These are phyloP conservation scores for Ricinus communis DNA, from an alignment of 345 rosid genomes.

Conservation along the genomic window DNA sequence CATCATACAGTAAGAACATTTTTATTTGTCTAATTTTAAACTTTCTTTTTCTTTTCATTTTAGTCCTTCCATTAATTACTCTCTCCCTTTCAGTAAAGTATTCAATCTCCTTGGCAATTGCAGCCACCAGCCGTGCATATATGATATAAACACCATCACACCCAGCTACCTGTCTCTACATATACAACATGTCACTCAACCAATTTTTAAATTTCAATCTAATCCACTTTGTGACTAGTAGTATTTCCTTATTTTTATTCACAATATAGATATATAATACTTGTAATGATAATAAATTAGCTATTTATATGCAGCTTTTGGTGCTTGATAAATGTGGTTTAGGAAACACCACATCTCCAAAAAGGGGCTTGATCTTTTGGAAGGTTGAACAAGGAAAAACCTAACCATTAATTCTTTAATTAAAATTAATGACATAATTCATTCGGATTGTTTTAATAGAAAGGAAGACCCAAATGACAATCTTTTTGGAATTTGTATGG, in stretches of 20 bases:
- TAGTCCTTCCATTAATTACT: too few species aligned
- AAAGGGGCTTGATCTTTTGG: conserved; percentile 13
- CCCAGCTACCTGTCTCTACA: conserved; percentile 2
- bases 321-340: conserved; percentile 1
- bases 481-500: conserved; percentile 20
- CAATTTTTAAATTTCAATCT: background rate
- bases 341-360: conserved; percentile 8
- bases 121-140: conserved; percentile 12
- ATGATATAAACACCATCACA: background rate
- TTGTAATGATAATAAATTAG: background rate
- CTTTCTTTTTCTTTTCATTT: too few species aligned
- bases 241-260: conserved; percentile 11
- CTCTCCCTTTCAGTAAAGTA: too few species aligned
- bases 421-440: background rate
- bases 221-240: background rate
- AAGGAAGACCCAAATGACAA: conserved; percentile 7
- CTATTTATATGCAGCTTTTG: background rate
- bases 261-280: background rate
- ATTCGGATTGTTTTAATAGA: background rate
- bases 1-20: too few species aligned
- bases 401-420: conserved; percentile 6
- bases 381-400: conserved; percentile 29
- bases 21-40: too few species aligned
- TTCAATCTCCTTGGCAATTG: background rate
- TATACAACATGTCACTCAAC: background rate